Conservation (phyloP, 208 protist species). For the Angomonas deanei region DNA sequence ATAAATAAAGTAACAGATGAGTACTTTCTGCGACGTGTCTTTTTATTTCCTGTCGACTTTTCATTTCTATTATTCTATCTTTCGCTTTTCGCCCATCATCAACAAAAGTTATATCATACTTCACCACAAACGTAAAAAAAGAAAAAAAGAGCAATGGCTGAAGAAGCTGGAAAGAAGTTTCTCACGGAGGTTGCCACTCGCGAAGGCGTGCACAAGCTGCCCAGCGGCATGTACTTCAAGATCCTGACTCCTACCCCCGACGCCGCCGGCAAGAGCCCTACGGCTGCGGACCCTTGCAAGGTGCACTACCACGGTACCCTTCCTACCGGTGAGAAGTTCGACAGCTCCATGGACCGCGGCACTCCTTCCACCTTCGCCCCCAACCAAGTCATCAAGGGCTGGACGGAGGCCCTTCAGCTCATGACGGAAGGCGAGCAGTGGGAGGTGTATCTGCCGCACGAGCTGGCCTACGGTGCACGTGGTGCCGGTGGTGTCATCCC, state of each 20-base stretch:
- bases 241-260: conserved; percentile 38
- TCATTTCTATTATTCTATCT: neutral
- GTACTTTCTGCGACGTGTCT: neutral
- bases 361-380: conserved; percentile 60
- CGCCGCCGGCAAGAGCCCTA: conserved; percentile 29
- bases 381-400: conserved; percentile 73
- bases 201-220: conserved; percentile 50
- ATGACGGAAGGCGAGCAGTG: conserved; percentile 84
- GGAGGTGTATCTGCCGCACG: conserved; percentile 70
- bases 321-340: conserved; percentile 67
- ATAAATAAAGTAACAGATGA: neutral
- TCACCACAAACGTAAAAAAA: neutral
- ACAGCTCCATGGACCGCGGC: conserved; percentile 66
- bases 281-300: conserved; percentile 41
- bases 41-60: neutral
- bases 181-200: conserved; percentile 28
- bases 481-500: conserved; percentile 63
- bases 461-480: conserved; percentile 69
- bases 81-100: too few species aligned
- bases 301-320: conserved; percentile 82
- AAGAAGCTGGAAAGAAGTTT: conserved; percentile 33
- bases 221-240: conserved; percentile 77
- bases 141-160: conserved; percentile 2
- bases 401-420: conserved; percentile 82
- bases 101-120: too few species aligned